These are phyloP conservation scores for Diaporthe destruens DNA, from an alignment of 2,329 filamentous ascomycete species.

Conservation along the genomic window DNA sequence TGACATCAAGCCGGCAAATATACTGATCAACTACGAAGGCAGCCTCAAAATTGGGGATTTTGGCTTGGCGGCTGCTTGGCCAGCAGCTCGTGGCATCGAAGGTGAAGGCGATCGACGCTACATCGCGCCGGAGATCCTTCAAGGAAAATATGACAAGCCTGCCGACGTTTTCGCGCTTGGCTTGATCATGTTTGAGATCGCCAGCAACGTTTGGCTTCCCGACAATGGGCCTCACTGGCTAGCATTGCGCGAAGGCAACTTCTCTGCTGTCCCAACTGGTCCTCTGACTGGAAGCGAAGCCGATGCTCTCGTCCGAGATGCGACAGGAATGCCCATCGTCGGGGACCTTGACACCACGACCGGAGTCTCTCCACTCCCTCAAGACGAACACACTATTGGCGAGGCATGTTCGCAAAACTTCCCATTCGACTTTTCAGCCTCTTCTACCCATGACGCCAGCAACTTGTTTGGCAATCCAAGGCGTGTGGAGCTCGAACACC, in stretches of 20 bases:
- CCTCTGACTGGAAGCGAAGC: constrained; percentile 83
- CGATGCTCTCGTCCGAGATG: constrained; percentile 79
- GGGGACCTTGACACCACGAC: constrained; percentile 45
- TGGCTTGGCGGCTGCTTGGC: constrained; percentile 83
- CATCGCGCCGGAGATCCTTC: constrained; percentile 92
- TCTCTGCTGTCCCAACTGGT: constrained; percentile 83
- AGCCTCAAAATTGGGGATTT: constrained; percentile 89
- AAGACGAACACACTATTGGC: constrained; percentile 22
- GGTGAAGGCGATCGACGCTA: constrained; percentile 97
- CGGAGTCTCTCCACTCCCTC: constrained; percentile 35
- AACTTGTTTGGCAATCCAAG: constrained; percentile 62
- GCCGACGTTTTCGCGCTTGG: constrained; percentile 95
- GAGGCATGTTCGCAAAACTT: constrained; percentile 41
- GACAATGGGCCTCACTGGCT: constrained; percentile 95
- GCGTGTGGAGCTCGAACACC: constrained; percentile 67
- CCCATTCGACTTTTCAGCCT: constrained; percentile 45
- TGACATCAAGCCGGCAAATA: constrained; percentile 87
- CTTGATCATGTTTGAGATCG: constrained; percentile 93
- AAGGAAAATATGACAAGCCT: constrained; percentile 87
- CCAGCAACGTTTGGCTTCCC: constrained; percentile 91
- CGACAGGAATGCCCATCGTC: constrained; percentile 75
- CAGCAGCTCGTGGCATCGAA: constrained; percentile 81
- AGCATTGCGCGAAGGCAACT: constrained; percentile 87
- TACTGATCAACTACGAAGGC: constrained; percentile 85
- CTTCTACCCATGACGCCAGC: constrained; percentile 51